Conservation (phyloP, 495 filamentous ascomycete genomes). For the Talaromyces ruber region DNA sequence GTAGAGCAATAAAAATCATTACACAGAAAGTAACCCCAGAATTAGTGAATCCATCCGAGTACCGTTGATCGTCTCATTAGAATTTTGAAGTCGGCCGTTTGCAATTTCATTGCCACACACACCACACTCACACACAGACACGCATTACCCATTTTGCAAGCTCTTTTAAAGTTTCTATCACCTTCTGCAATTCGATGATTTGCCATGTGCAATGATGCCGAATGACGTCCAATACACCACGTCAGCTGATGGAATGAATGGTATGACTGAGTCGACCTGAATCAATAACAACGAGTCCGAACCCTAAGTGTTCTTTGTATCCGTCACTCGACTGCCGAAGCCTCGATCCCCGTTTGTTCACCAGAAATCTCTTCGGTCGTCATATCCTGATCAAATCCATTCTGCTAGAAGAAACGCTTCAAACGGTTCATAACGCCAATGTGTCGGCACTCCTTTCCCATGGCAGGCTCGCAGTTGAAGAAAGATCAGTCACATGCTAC, state of each 20-base stretch:
- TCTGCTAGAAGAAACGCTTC: background rate
- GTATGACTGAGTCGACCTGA: background rate
- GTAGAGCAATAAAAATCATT: background rate
- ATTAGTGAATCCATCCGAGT: background rate
- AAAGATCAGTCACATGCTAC: conserved; percentile 17
- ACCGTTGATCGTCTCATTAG: background rate
- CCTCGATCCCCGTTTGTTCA: background rate
- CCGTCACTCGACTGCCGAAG: background rate
- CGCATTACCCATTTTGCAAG: background rate
- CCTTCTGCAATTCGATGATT: background rate
- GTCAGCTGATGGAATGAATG: background rate
- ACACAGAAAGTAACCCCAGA: background rate
- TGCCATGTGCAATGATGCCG: background rate
- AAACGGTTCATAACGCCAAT: background rate
- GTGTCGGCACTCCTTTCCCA: background rate
- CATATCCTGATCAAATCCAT: background rate
- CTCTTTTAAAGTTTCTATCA: background rate
- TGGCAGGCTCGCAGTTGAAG: background rate
- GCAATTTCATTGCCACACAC: background rate
- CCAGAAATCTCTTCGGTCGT: too few species aligned
- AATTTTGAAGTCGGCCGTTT: background rate
- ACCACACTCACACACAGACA: background rate
- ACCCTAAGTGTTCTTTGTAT: too few species aligned
- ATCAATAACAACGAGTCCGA: background rate
- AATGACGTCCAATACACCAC: background rate